Evolutionary conservation across 768 basidiomycete genomes (phyloP).

Genomic region (Collybiopsis confluens): DNA sequence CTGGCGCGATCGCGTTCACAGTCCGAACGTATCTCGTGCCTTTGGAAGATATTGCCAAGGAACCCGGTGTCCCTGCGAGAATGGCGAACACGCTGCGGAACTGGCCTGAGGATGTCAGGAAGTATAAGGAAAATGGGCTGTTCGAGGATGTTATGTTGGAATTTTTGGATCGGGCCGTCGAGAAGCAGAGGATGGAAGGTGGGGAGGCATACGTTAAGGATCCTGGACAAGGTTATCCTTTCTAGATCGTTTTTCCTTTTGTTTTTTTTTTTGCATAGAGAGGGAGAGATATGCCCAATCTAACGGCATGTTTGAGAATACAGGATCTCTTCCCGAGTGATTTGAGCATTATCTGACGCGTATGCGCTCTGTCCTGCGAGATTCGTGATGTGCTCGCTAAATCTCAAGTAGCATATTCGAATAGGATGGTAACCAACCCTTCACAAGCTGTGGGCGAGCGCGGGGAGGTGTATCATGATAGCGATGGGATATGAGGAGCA

Average conservation of each 20-base stretch:
- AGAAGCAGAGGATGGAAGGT: not conserved
- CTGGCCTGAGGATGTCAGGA: constrained; percentile 60
- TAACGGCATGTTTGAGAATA: too few relatives aligned
- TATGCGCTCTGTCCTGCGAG: too few relatives aligned
- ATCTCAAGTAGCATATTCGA: too few relatives aligned
- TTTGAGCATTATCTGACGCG: too few relatives aligned
- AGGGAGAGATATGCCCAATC: too few relatives aligned
- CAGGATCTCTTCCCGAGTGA: too few relatives aligned
- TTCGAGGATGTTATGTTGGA: constrained; percentile 29
- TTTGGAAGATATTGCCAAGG: constrained; percentile 45
- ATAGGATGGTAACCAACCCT: too few relatives aligned
- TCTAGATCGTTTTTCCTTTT: not conserved
- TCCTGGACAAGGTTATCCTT: not conserved
- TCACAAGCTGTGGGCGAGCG: too few relatives aligned
- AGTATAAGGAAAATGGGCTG: constrained; percentile 37
- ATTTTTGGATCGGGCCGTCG: constrained; percentile 28
- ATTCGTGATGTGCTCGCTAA: too few relatives aligned
- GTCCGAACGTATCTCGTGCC: constrained; percentile 63
- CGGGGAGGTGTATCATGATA: too few relatives aligned
- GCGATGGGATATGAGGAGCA: too few relatives aligned
- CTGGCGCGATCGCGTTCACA: constrained; percentile 65
- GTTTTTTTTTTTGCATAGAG: too few relatives aligned
- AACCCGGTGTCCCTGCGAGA: constrained; percentile 56
- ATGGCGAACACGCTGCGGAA: constrained; percentile 60
- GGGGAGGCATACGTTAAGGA: constrained; percentile 1